These are phyloP conservation scores for Vitis hybrid DNA, from an alignment of 177 flowering plant genomes.

Conservation along the genomic window DNA sequence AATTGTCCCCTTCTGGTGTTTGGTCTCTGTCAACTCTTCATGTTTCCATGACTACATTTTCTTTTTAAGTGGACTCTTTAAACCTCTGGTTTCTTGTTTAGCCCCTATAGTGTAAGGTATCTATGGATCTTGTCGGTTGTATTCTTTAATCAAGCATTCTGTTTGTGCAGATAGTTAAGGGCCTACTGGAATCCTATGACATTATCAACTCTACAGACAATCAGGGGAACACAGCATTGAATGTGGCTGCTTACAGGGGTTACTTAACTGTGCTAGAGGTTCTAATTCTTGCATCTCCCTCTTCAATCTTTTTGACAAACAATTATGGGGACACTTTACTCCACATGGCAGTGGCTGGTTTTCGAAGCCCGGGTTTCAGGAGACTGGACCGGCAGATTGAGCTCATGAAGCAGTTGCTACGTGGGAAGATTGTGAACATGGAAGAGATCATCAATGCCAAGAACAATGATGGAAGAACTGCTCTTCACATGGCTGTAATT, in stretches of 20 bases:
- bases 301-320: constrained; percentile 43
- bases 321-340: constrained; percentile 79
- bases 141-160: not conserved
- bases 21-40: too few species aligned
- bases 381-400: constrained; percentile 74
- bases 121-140: too few species aligned
- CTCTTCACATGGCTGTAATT: constrained; percentile 79
- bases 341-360: constrained; percentile 87
- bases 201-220: constrained; percentile 49
- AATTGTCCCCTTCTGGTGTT: too few species aligned
- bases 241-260: constrained; percentile 83
- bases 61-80: too few species aligned
- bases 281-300: constrained; percentile 51
- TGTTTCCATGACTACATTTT: too few species aligned
- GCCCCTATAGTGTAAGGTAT: too few species aligned
- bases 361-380: constrained; percentile 70
- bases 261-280: constrained; percentile 55
- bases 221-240: constrained; percentile 79
- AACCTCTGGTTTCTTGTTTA: too few species aligned
- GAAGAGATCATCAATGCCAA: constrained; percentile 56
- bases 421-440: constrained; percentile 42
- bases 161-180: constrained; percentile 69
- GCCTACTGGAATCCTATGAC: constrained; percentile 56
- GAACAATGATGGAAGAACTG: constrained; percentile 82
- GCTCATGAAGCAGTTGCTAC: constrained; percentile 60